Conservation (phyloP, 371 early-diverging fungal species). For the Blakeslea trispora region DNA sequence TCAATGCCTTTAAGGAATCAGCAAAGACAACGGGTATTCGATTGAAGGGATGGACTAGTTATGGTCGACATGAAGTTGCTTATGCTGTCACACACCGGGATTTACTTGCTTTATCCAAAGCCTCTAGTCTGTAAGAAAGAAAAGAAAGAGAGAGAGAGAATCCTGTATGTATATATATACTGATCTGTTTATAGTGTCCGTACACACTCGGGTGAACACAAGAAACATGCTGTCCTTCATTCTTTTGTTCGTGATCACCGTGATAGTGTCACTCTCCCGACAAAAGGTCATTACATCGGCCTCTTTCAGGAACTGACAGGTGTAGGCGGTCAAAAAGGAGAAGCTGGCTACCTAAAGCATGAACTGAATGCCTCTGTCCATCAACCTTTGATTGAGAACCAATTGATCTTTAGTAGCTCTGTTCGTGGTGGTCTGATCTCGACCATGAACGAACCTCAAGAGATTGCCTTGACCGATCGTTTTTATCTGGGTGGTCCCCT, state of each 20-base stretch:
- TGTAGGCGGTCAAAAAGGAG: constrained; percentile 81
- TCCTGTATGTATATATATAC: no score
- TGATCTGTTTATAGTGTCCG: constrained; percentile 63
- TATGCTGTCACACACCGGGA: constrained; percentile 77
- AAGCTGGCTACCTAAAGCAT: constrained; percentile 70
- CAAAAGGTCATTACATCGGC: constrained; percentile 65
- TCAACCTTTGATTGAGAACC: constrained; percentile 17
- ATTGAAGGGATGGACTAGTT: constrained; percentile 42
- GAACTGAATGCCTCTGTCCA: constrained; percentile 63
- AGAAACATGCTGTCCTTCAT: constrained; percentile 78
- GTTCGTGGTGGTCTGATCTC: constrained; percentile 62
- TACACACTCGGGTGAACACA: constrained; percentile 77
- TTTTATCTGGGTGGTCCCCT: constrained; percentile 88
- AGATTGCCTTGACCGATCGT: constrained; percentile 65
- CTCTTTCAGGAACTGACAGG: constrained; percentile 50
- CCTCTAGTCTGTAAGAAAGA: constrained; percentile 66
- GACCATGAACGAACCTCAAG: constrained; percentile 38
- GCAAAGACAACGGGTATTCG: constrained; percentile 34
- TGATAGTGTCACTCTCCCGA: constrained; percentile 75
- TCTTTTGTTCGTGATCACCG: constrained; percentile 70
- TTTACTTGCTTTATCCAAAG: constrained; percentile 60
- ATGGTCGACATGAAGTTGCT: constrained; percentile 67
- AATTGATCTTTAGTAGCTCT: constrained; percentile 32
- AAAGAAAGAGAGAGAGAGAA: no score
- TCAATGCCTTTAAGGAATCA: constrained; percentile 37